Evolutionary conservation across 2,329 filamentous ascomycete species (phyloP), one percentile per base, ranked within the genome.

Genomic region (Pseudocercospora musae): DNA sequence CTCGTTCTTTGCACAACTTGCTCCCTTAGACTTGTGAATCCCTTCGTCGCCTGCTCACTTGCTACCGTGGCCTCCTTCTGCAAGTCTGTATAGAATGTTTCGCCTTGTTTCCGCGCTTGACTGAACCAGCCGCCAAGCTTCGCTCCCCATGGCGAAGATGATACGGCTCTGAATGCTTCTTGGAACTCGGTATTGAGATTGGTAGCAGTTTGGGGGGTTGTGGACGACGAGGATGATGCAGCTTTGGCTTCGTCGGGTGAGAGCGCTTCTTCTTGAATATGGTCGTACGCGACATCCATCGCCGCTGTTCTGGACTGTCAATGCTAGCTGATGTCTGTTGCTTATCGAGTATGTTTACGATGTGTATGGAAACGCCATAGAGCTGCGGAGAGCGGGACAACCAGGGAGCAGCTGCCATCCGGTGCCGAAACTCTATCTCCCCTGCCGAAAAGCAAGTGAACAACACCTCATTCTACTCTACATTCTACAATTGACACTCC

Each of bases 251-350:
- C 69, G 65, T 85, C 80, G 4, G 80, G 77, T 25, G 79, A 78
- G 69, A 91, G 84, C 57, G 87, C 85, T 76, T 95, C 89, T 80
- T 96, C 92, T 75, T 92, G 88, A 72, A 98, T 96, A 77, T 96
- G 92, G 74, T 99, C 95, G 84, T 98, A 99, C 49, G 93, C 93
- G 73, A 96, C 84, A 85, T 99, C 95, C 95, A 99, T 98, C 10
- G n/a, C 67, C 15, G 33, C 20, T 25, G 44, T 18, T 52, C 15
- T 10, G 25, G 49, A 20, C 21, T 52, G 49, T 31, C 21, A 29
- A 31, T 52, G 23, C 25, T 21, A 11, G 44, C 44, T 23, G 44
- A 20, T 25, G 15, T 25, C 18, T 48, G 20, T 5, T 48, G 44
- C 7, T 5, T 48, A 25, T 18, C 4, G 44, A 13, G 18, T 20